Evolutionary conservation across 2,329 filamentous ascomycete species (phyloP), one percentile per base, ranked within the genome.

Genomic region (Paradendryphiella salina): DNA sequence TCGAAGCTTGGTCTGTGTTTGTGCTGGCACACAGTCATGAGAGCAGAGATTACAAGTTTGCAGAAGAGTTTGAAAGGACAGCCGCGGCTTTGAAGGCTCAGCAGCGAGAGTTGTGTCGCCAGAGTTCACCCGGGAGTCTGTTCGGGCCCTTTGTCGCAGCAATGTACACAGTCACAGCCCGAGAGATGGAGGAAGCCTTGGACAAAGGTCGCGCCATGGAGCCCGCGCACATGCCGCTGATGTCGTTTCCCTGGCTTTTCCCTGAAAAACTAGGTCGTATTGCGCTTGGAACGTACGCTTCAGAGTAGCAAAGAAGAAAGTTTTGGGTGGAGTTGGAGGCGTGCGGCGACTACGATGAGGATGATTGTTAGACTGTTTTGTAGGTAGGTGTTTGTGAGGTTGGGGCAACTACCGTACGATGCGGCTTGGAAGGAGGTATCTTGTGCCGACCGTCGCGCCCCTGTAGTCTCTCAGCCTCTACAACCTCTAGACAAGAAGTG

Each of bases 191-290:
- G 13, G 75, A 79, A 21, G 86, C 86, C 0, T 71, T 87, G 4
- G 71, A 76, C 15, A 81, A 85, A 4, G 33, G 67, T 10, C 68
- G 73, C 17, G 69, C 66, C 15, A 73, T 75, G 65, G 74, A 72
- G 9, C 64, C 77, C 2, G 77, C 77, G 7, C 88, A 76, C 2
- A 87, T 91, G 79, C 93, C 94, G 0, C 77, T 97, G 7, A 94
- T 96, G 62, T 94, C 87, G 52, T 97, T 96, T 63, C 93, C 94
- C 0, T 99, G 94, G 94, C 77, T 97, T 1, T 96, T 97, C 57
- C 80, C 85, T 10, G 23, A 26, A 26, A 9, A 26, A 26, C 23
- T 26, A 9, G 23, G 23, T 10, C 23, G 23, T 9, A 80, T 81
- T 36, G 82, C 90, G 52, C 77, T 96, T 3, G 86, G 87, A 1